Conservation (phyloP, 371 early-diverging fungal genomes). For the Blakeslea trispora region DNA sequence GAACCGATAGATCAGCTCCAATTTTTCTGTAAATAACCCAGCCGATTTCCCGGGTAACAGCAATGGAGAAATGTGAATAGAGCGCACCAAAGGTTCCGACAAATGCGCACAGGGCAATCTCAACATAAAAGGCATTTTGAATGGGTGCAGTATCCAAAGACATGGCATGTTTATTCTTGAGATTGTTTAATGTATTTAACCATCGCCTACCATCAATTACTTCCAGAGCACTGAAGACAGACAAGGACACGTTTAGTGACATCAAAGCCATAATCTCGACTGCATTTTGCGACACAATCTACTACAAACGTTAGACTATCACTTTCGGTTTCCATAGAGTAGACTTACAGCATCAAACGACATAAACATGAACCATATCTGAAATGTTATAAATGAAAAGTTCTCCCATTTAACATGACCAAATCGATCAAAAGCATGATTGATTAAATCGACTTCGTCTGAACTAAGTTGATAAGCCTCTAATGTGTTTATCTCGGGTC, state of each 20-base stretch:
- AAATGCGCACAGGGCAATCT: conserved; percentile 39
- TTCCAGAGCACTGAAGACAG: conserved; percentile 41
- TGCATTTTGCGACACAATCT: conserved; percentile 47
- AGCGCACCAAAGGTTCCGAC: conserved; percentile 33
- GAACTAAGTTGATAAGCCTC: conserved; percentile 9
- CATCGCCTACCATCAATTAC: conserved; percentile 42
- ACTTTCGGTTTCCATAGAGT: no score
- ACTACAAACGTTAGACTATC: no score
- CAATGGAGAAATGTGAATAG: conserved; percentile 42
- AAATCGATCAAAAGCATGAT: conserved; percentile 30
- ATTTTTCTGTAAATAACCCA: conserved; percentile 57
- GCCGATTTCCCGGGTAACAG: conserved; percentile 43
- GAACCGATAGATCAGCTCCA: conserved; percentile 47
- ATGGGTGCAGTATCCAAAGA: conserved; percentile 22
- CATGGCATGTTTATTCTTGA: conserved; percentile 13
- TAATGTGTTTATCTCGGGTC: conserved; percentile 10
- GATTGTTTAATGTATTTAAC: conserved; percentile 19
- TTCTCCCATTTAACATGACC: conserved; percentile 51
- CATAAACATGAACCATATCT: conserved; percentile 50
- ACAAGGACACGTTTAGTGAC: conserved; percentile 38
- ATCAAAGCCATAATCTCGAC: conserved; percentile 44
- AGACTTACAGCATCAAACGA: conserved; percentile 49
- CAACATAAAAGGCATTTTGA: conserved; percentile 35
- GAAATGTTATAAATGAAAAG: conserved; percentile 47
- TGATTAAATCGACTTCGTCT: conserved; percentile 5